These are phyloP conservation scores for Plasmodium knowlesi DNA, from an alignment of 169 alveolate genomes.

Conservation along the genomic window DNA sequence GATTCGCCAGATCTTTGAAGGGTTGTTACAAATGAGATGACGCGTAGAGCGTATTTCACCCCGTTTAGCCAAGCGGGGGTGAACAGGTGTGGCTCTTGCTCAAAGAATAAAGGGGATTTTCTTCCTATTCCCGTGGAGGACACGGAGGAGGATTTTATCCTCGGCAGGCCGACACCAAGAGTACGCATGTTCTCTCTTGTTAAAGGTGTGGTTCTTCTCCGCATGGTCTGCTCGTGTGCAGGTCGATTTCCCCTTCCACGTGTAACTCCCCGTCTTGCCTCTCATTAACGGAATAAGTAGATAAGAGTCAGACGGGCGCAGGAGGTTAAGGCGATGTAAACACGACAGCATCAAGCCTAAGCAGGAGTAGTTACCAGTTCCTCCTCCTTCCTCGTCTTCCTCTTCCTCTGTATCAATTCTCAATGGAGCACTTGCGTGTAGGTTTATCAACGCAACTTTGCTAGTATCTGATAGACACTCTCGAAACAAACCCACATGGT, in stretches of 20 bases:
- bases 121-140: conserved; percentile 12
- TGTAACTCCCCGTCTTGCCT: not conserved
- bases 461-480: conserved; percentile 39
- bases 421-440: conserved; percentile 11
- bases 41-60: not conserved
- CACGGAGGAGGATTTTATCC: conserved; percentile 31
- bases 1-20: not conserved
- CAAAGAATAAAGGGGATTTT: conserved; percentile 57
- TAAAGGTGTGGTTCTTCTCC: not conserved
- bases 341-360: not conserved
- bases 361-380: conserved; percentile 1
- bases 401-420: not conserved
- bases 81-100: not conserved
- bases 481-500: conserved; percentile 2
- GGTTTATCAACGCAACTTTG: conserved; percentile 33
- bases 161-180: conserved; percentile 66
- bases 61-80: not conserved
- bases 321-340: conserved; percentile 12
- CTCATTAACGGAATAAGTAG: conserved; percentile 3
- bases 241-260: not conserved
- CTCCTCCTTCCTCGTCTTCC: not conserved
- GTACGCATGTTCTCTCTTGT: conserved; percentile 44
- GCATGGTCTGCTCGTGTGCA: not conserved
- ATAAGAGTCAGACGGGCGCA: conserved; percentile 12
- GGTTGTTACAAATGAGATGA: not conserved